Evolutionary conservation across 805 yeast species (phyloP).

Genomic region (Cyberlindnera veronae): DNA sequence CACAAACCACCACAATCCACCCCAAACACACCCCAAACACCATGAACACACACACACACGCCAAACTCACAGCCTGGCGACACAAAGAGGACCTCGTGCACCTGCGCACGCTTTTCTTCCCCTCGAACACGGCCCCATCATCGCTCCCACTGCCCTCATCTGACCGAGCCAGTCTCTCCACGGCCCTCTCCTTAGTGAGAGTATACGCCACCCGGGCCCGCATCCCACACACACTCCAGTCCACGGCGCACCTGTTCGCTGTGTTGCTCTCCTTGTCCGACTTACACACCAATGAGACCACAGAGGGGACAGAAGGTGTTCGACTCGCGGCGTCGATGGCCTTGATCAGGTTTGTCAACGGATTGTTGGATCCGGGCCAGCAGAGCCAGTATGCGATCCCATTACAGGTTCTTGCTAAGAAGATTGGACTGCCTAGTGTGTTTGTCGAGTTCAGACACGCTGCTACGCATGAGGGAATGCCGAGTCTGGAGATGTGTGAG

Average conservation of each 20-base stretch:
- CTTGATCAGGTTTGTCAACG: slow-evolving; percentile 84
- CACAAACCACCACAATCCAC: too few species aligned
- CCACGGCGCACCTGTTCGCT: slow-evolving; percentile 18
- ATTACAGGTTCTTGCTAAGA: slow-evolving; percentile 66
- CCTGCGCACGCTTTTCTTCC: slow-evolving; percentile 16
- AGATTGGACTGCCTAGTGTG: slow-evolving; percentile 64
- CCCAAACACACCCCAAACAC: background rate
- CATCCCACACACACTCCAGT: slow-evolving; percentile 20
- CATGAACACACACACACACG: slow-evolving; percentile 3
- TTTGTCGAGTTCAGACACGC: slow-evolving; percentile 89
- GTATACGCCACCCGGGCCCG: slow-evolving; percentile 17
- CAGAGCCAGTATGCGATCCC: slow-evolving; percentile 77
- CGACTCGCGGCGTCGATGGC: slow-evolving; percentile 47
- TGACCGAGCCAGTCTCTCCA: background rate
- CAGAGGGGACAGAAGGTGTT: slow-evolving; percentile 5
- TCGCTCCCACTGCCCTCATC: background rate
- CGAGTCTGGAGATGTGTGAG: slow-evolving; percentile 66
- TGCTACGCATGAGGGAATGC: slow-evolving; percentile 86
- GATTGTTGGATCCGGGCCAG: slow-evolving; percentile 83
- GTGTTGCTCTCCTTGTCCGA: slow-evolving; percentile 3
- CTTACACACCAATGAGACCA: too few species aligned
- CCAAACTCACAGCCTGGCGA: slow-evolving; percentile 12
- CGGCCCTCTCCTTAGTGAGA: slow-evolving; percentile 15
- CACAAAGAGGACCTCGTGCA: slow-evolving; percentile 13
- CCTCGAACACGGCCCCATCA: background rate